Evolutionary conservation across 1,284 basidiomycete genomes (phyloP), one percentile per base, ranked within the genome.

Genomic region (Leccinum brunneo-olivaceum): DNA sequence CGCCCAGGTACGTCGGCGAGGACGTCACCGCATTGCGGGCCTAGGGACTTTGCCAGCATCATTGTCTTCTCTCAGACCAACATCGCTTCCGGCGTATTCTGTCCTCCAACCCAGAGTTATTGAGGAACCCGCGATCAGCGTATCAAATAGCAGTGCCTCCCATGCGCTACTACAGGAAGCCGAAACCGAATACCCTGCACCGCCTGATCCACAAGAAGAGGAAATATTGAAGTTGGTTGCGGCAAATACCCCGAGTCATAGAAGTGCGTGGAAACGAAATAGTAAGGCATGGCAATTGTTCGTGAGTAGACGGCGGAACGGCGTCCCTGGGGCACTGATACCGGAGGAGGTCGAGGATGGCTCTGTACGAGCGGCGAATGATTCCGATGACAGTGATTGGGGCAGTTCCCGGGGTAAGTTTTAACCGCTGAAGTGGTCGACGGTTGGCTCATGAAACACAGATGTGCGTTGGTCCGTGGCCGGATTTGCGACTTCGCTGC

Each of bases 241-340:
- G 5, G 83, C 81, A 24, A 70, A 76, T 60, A 76, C 70, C 18
- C 81, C 84, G 0, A 86, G 80, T 52, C 84, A 87, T 57, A 70
- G 82, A 45, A 74, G 70, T 14, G 77, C 77, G 6, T 86, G 84
- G 84, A 76, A 69, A 55, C 71, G 72, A 50, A 71, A 76, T 54
- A 73, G 78, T 51, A 74, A 70, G 50, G 76, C 78, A 16, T 86
- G 81, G 81, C 70, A 76, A 49, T 59, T 73, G 12, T 82, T 85
- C 53, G 69, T 76, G 23, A 70, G 68, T 49, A 68, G 73, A 39
- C 64, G 68, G 33, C 66, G 64, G 38, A 57, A 58, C n/a, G 58
- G 63, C n/a, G 50, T 55, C 9, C 57, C 61, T 18, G 63, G 60
- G 12, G 58, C 55, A 11, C 53, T 68, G 30, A 76, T 74, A 47